Evolutionary conservation across 805 yeast species (phyloP), one percentile per base, ranked within the genome.

Genomic region (Gaillardinia entomophila): DNA sequence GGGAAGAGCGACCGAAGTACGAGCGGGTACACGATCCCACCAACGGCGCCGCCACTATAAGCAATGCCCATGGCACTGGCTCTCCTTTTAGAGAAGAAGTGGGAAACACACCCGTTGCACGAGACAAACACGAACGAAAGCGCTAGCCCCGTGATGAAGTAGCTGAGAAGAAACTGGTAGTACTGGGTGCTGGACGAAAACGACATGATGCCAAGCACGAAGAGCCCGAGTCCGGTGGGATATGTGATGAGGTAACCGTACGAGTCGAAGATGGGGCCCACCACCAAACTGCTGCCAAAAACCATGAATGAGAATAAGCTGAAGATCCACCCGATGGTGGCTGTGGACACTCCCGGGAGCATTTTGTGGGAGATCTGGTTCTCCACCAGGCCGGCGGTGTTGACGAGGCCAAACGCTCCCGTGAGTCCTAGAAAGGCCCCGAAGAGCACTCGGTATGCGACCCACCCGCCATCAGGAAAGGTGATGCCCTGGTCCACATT

Each of bases 11-110:
- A 26, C 23, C 44, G 42, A 17, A 48, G 42, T 26, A 48, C 27
- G 22, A 46, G 31, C 10, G 53, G 53, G 39, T 47, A 45, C 18
- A 42, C 32, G 3, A 45, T 31, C 2, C 53, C 53, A 6, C 53
- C 53, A 4, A 48, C 42, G 15, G 49, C 42, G 22, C 22, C 10
- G 8, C 22, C 10, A 19, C 22, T 19, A 19, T 6, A 19, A 6
- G 22, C 22, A 19, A 10, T 10, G 8, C 22, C 22, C 22, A 19
- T 19, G 22, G 22, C 22, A 19, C 22, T 10, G 10, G 22, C 22
- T 19, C 22, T 19, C 10, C 22, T 6, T 19, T 6, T 19, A 10
- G 6, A 19, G 22, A 18, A 18, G 5, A 23, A n/a, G 5, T 23
- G 13, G 5, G 13, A n/a, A n/a, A 23, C 25, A 23, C 10, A n/a